These are phyloP conservation scores for Mercurialis annua DNA, from an alignment of 345 rosid genomes.

Conservation along the genomic window DNA sequence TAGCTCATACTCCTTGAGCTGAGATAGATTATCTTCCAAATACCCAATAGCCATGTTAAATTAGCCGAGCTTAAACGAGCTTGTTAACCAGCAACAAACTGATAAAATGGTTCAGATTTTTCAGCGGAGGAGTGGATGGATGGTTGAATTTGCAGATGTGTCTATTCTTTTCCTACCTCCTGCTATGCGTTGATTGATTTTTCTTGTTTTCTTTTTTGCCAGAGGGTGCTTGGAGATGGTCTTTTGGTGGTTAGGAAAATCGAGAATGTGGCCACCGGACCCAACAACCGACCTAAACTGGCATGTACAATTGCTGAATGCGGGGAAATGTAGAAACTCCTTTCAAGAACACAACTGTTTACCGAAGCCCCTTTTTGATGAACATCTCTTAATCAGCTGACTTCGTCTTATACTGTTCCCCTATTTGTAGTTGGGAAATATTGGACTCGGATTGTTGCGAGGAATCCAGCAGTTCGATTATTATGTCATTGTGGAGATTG, in stretches of 20 bases:
- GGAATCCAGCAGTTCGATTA: background rate
- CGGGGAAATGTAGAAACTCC: constrained; percentile 69
- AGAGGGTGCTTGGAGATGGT: constrained; percentile 96
- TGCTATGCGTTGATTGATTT: background rate
- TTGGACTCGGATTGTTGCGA: background rate
- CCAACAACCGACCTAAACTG: constrained; percentile 85
- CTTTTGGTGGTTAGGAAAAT: constrained; percentile 80
- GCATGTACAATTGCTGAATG: constrained; percentile 77
- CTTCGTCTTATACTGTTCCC: background rate
- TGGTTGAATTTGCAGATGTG: background rate
- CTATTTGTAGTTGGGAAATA: background rate
- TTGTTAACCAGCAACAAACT: background rate
- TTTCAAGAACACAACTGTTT: background rate
- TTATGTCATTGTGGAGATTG: background rate
- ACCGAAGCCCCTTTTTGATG: background rate
- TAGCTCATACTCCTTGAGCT: background rate
- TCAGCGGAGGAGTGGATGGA: background rate
- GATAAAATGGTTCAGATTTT: background rate
- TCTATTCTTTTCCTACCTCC: background rate
- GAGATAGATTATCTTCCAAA: background rate
- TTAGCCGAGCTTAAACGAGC: background rate
- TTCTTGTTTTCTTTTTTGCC: constrained; percentile 3
- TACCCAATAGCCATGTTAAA: background rate
- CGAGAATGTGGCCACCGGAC: constrained; percentile 93
- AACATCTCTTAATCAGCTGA: background rate